Evolutionary conservation across 169 alveolate species (phyloP).

Genomic region (Perkinsus chesapeaki): DNA sequence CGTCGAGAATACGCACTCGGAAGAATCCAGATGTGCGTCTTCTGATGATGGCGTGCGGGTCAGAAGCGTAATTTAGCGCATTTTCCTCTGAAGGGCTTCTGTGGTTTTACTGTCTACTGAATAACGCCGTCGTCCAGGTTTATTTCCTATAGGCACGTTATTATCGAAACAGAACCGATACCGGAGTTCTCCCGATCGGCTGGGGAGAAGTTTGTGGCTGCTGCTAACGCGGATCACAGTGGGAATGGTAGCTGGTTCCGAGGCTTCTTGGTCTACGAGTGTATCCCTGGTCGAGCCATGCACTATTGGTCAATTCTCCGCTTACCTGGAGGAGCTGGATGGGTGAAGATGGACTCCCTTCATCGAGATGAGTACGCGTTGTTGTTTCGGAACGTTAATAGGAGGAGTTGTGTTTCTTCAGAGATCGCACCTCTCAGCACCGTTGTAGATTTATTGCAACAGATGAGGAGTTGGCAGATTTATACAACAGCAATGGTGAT

Average conservation of each 20-base stretch:
- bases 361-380: neutral
- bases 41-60: too few relatives aligned
- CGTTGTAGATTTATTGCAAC: neutral
- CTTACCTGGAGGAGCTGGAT: neutral
- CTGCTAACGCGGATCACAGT: neutral
- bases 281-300: neutral
- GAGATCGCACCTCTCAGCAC: neutral
- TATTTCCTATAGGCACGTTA: neutral
- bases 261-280: neutral
- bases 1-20: too few relatives aligned
- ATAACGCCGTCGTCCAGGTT: too few relatives aligned
- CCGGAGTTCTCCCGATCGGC: neutral
- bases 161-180: neutral
- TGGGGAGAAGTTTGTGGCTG: neutral
- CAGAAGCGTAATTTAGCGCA: too few relatives aligned
- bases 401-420: neutral
- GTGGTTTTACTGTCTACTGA: too few relatives aligned
- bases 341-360: neutral
- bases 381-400: neutral
- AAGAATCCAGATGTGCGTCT: too few relatives aligned
- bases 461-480: neutral
- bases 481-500: neutral
- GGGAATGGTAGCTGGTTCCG: neutral
- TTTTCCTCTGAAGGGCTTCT: too few relatives aligned
- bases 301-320: neutral